Percentiles rank a stretch among this genome's conserved stretches.
Evolutionary conservation across 495 filamentous ascomycete genomes (phyloP).

Genomic region (Astrothelium macrocarpum): DNA sequence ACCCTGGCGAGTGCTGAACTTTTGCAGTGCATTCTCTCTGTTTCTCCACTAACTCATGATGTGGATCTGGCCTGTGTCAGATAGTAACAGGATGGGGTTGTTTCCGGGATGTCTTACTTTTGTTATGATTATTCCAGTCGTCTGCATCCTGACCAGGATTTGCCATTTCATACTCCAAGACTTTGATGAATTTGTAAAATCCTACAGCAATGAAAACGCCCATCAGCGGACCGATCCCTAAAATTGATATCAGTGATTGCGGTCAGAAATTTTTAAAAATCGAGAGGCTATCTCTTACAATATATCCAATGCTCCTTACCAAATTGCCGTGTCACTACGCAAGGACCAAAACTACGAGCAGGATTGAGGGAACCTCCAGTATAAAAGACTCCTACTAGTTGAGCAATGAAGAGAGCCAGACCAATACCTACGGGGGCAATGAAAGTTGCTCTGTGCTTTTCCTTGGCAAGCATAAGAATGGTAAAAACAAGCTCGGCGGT

Average conservation of each 20-base stretch:
- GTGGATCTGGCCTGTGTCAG: neutral
- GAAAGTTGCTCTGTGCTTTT: constrained; percentile 73
- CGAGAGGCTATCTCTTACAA: constrained; percentile 20
- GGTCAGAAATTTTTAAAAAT: constrained; percentile 4
- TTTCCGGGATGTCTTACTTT: neutral
- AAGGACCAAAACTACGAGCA: constrained; percentile 62
- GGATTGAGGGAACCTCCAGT: constrained; percentile 69
- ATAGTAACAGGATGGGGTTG: neutral
- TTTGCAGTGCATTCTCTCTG: neutral
- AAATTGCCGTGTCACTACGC: constrained; percentile 55
- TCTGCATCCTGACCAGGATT: constrained; percentile 30
- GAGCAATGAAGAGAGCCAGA: constrained; percentile 8
- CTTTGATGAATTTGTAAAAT: constrained; percentile 56
- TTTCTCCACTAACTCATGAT: neutral
- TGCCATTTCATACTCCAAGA: constrained; percentile 28
- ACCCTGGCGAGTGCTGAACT: neutral
- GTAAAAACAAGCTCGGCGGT: constrained; percentile 68
- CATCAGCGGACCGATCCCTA: constrained; percentile 17
- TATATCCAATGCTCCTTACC: constrained; percentile 64
- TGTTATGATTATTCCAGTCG: neutral
- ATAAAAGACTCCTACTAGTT: constrained; percentile 50
- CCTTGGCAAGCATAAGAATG: constrained; percentile 73
- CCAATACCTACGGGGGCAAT: constrained; percentile 74
- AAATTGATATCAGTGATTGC: neutral
- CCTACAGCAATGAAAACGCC: constrained; percentile 31